phyloP scores from a whole-genome alignment of 768 basidiomycete genomes.

The Tulasnella sp. region DNA sequence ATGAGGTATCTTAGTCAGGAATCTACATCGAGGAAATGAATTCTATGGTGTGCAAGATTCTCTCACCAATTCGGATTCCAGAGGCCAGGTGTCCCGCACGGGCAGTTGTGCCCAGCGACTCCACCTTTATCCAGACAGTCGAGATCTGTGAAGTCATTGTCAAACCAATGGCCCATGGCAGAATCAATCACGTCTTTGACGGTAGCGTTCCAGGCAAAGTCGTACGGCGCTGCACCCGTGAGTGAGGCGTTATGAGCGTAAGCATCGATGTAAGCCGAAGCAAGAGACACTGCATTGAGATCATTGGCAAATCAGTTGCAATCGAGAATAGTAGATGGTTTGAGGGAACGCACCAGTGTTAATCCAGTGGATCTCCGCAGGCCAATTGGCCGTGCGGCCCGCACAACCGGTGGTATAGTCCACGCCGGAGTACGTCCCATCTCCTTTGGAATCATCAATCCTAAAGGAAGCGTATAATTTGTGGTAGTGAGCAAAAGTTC shows the following conservation, averaged over 20 bases:
- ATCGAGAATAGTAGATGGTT: background rate
- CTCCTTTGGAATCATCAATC: slow-evolving; percentile 12
- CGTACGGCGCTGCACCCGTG: background rate
- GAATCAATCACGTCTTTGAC: no score
- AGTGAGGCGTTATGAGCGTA: background rate
- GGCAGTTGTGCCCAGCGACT: slow-evolving; percentile 3
- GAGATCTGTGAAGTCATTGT: slow-evolving; percentile 13
- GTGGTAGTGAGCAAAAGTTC: no score
- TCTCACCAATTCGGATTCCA: slow-evolving; percentile 11
- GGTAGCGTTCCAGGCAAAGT: background rate
- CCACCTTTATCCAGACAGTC: slow-evolving; percentile 15
- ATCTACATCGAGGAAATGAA: no score
- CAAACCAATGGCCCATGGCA: slow-evolving; percentile 17
- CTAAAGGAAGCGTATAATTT: no score
- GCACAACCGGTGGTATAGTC: slow-evolving; percentile 54
- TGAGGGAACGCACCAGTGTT: slow-evolving; percentile 2
- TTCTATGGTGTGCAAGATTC: no score
- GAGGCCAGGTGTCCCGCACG: slow-evolving; percentile 15
- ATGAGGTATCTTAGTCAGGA: no score
- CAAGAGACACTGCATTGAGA: slow-evolving; percentile 15
- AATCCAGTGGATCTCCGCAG: slow-evolving; percentile 35
- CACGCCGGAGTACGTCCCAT: slow-evolving; percentile 31
- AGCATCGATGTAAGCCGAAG: slow-evolving; percentile 11
- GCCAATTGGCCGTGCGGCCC: slow-evolving; percentile 60
- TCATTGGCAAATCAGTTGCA: background rate